Evolutionary conservation across 768 basidiomycete species (phyloP).

Genomic region (Rhodotorula taiwanensis): DNA sequence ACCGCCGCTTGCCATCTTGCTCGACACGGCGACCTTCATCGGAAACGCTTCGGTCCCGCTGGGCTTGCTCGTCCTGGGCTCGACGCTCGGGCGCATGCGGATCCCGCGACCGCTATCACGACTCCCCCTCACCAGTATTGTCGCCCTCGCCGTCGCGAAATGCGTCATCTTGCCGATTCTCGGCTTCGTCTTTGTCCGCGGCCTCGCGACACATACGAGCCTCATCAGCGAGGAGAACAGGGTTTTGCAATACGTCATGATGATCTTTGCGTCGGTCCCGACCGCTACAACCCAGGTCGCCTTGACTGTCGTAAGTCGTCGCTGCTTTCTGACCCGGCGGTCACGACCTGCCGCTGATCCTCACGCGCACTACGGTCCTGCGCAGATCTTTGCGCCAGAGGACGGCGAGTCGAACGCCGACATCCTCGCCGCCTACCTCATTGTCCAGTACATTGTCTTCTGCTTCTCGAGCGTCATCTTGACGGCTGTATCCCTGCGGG

Average conservation of each 20-base stretch:
- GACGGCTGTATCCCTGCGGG: constrained; percentile 46
- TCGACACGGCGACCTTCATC: constrained; percentile 55
- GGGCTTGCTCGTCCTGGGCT: constrained; percentile 59
- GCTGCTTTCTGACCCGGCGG: neutral
- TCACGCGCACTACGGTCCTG: neutral
- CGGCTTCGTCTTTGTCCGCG: constrained; percentile 56
- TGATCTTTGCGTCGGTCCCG: constrained; percentile 10
- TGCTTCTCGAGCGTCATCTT: constrained; percentile 46
- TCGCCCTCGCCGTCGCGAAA: constrained; percentile 53
- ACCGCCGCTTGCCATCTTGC: constrained; percentile 59
- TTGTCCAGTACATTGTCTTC: constrained; percentile 51
- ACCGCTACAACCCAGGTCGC: constrained; percentile 12
- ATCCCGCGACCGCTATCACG: constrained; percentile 27
- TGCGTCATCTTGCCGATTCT: constrained; percentile 58
- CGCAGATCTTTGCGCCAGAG: constrained; percentile 51
- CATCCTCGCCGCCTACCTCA: neutral
- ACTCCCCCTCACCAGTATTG: constrained; percentile 55
- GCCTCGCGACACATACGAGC: constrained; percentile 48
- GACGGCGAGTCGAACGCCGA: constrained; percentile 3
- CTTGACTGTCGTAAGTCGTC: neutral
- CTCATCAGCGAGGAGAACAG: constrained; percentile 54
- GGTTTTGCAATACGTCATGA: constrained; percentile 54
- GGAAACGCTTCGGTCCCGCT: constrained; percentile 60
- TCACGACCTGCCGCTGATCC: constrained; percentile 46
- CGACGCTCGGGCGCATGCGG: constrained; percentile 50